Conservation (phyloP, 2,329 filamentous ascomycete genomes). For the Dothidotthia symphoricarpi region DNA sequence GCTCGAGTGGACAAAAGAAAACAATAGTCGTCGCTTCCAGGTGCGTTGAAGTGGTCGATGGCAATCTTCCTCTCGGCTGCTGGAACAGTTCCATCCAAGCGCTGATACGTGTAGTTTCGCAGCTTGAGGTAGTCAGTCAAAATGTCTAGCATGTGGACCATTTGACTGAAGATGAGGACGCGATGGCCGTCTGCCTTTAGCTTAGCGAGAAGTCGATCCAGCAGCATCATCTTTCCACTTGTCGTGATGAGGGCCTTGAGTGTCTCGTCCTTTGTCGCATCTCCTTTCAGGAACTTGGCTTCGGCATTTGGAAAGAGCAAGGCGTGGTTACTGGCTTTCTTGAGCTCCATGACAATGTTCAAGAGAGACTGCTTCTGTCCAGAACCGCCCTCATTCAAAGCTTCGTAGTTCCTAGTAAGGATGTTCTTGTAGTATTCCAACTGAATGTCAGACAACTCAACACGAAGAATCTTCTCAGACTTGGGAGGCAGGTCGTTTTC, state of each 20-base stretch:
- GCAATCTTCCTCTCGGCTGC: slow-evolving; percentile 84
- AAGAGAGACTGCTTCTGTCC: slow-evolving; percentile 93
- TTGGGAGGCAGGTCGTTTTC: slow-evolving; percentile 95
- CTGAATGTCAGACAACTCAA: slow-evolving; percentile 93
- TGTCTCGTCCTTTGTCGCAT: slow-evolving; percentile 79
- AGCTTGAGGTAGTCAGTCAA: slow-evolving; percentile 90
- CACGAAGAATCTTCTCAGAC: slow-evolving; percentile 97
- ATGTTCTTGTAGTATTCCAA: slow-evolving; percentile 99
- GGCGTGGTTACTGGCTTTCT: slow-evolving; percentile 98
- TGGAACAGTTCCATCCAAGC: slow-evolving; percentile 91
- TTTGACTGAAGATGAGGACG: slow-evolving; percentile 97
- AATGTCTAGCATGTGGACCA: slow-evolving; percentile 98
- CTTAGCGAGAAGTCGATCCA: slow-evolving; percentile 92
- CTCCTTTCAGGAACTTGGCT: slow-evolving; percentile 79
- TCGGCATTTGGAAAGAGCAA: slow-evolving; percentile 97
- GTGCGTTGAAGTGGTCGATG: slow-evolving; percentile 98
- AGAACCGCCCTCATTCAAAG: slow-evolving; percentile 82
- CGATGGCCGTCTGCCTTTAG: slow-evolving; percentile 90
- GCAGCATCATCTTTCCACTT: slow-evolving; percentile 99
- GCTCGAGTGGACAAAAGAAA: slow-evolving; percentile 94
- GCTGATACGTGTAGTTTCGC: slow-evolving; percentile 91
- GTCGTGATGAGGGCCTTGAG: slow-evolving; percentile 92
- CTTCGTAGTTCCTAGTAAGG: slow-evolving; percentile 91
- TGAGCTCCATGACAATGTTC: slow-evolving; percentile 99
- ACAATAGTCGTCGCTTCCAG: slow-evolving; percentile 91